Base-by-base conservation (phyloP, 1,139 yeast species). In the Blastobotrys ciferrii region DNA sequence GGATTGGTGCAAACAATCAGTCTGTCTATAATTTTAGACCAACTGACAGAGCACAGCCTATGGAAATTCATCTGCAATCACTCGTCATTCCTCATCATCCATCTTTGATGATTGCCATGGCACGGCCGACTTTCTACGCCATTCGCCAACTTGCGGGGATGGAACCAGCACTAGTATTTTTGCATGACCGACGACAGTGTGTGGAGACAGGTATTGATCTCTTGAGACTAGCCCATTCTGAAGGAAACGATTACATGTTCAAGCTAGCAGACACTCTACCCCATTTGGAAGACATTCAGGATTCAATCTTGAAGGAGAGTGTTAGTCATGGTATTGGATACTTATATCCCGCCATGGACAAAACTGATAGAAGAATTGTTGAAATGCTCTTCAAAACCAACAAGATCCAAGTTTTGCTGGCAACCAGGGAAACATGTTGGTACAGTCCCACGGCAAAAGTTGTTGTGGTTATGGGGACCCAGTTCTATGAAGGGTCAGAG, bases 1-100 rank as follows among this genome's bases (percentile, higher is more conserved):
- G 98, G 96, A 67, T 92, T 32, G 95, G 94, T 1, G 82, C 86
- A 30, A 71, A 78, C 31, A 73, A 72, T 48, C 73, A 69, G 35
- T 73, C 80, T 42, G 74, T 82, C 3, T 87, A 74, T 68, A 91
- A 88, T 59, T 89, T 85, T 63, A 75, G 81, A 18, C 83, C 95
- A 0, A 69, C 72, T 39, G 82, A 80, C 35, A 72, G 94, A 49
- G 71, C 74, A 19, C 64, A 69, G 40, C 80, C 84, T 2, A 60
- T 87, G 31, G 78, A 78, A 46, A 78, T 88, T 15, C 81, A 77
- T 55, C 62, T 88, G 38, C 82, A 80, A 54, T 68, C 81, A 0
- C 71, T 73, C 50, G 70, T 70, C 11, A 71, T 73, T 42, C 65
- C 68, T 13, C 78, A 77, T 50, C 73, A 76, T 56, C 77, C 79